A percentile compares a stretch with the other conserved stretches of the same genome.
phyloP scores from a whole-genome alignment of 768 basidiomycete species.

The Pulveroboletus sp. region DNA sequence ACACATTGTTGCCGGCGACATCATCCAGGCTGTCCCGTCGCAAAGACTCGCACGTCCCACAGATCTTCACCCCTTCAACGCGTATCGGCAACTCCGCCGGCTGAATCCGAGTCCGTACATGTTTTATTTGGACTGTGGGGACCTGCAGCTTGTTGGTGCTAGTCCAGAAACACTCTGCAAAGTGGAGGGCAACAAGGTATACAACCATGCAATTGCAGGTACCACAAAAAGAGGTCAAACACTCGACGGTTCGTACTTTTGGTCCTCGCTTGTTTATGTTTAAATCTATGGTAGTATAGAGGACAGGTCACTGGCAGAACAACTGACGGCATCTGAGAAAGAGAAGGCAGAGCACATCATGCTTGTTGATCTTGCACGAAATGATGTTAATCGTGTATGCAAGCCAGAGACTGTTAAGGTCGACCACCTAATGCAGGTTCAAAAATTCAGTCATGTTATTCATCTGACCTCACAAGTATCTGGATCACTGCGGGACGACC shows the following conservation, averaged over 20 bases:
- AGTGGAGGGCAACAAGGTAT: conserved; percentile 87
- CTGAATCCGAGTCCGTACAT: conserved; percentile 98
- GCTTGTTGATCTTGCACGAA: conserved; percentile 96
- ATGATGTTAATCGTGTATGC: conserved; percentile 98
- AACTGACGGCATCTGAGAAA: conserved; percentile 81
- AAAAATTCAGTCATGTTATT: conserved; percentile 97
- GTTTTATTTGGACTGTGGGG: conserved; percentile 95
- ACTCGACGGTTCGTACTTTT: conserved; percentile 59
- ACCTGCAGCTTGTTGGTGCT: conserved; percentile 93
- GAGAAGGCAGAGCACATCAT: conserved; percentile 98
- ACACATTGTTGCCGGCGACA: conserved; percentile 93
- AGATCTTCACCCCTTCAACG: conserved; percentile 92
- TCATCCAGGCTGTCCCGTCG: conserved; percentile 98
- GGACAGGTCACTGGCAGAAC: conserved; percentile 74
- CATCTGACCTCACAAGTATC: conserved; percentile 96
- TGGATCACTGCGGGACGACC: conserved; percentile 73
- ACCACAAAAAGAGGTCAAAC: conserved; percentile 86
- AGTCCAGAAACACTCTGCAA: conserved; percentile 98
- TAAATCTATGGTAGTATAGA: conserved; percentile 47
- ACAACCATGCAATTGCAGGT: conserved; percentile 97
- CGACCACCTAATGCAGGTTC: conserved; percentile 87
- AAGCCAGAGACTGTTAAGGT: conserved; percentile 93
- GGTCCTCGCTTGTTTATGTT: not conserved
- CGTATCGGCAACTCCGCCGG: conserved; percentile 87
- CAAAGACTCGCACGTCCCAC: conserved; percentile 87